Evolutionary conservation across 495 filamentous ascomycete genomes (phyloP), one percentile per base, ranked within the genome.

Genomic region (Penicillium robsamsonii): DNA sequence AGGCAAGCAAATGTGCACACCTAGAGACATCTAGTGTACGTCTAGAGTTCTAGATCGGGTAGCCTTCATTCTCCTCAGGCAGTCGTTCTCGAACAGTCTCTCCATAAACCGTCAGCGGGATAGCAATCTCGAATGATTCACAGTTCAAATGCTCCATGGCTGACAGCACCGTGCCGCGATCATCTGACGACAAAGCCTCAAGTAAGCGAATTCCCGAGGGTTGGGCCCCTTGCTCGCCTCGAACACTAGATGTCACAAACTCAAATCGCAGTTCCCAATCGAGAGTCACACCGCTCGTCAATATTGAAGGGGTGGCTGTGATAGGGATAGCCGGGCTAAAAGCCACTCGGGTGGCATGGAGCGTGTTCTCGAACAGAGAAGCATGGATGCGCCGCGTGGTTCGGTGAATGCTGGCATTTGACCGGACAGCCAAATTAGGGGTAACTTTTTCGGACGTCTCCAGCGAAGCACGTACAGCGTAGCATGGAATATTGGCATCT

Each of bases 211-310:
- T 70, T 0, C 75, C 76, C 1, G 72, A 79, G 24, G 73, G 69
- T 4, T 65, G 63, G 4, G 59, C 45, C 12, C 66, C 58, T 33
- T 62, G 33, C 31, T 71, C 61, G 46, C 66, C 57, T 57, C 81
- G 66, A 18, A 57, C 44, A 38, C 53, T 72, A 60, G 87, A 73
- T 55, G 90, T 89, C 11, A 96, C 88, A 70, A 98, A 97, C 71
- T 97, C 92, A 49, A 97, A 81, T 2, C 88, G 75, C 11, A 98
- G 69, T 70, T 85, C 87, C 94, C 94, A 98, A 57, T 88, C 87
- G 31, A 92, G 74, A 55, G 83, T 87, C 2, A 98, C 84, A 4
- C 90, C 92, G 46, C 82, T 93, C 1, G 94, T 98, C 11, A 91
- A 79, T 63, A 97, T 94, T 47, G 91, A 88, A 0, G 94, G 95